Evolutionary conservation across 768 basidiomycete genomes (phyloP), one percentile per base, ranked within the genome.

Genomic region (Amanita brunnescens): DNA sequence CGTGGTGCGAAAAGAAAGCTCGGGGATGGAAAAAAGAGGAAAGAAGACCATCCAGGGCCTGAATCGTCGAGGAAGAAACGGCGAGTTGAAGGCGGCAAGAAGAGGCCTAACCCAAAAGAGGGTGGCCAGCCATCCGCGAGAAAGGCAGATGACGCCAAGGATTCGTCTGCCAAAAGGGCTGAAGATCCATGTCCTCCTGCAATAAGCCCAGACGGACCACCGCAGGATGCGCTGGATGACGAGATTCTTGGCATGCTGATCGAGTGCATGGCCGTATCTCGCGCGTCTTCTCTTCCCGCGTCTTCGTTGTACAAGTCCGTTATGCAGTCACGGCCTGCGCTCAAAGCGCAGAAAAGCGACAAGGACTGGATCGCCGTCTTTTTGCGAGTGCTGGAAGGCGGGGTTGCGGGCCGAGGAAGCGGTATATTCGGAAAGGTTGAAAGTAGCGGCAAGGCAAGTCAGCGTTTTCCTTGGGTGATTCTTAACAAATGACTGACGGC

Each of bases 341-440:
- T 86, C 44, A 71, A 67, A 49, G 59, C 61, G 9, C 63, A 73
- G 57, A 61, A 67, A 41, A 60, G 59, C 10, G 72, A 73, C 33
- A 59, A 66, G 56, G 76, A 75, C 54, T 83, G 85, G 71, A 58
- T 77, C 50, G 58, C 59, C 33, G 62, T 78, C 23, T 74, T 88
- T 47, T 67, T 71, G 39, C 58, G 64, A 1, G 76, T 82, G 32
- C 64, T 88, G 54, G 68, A 74, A 49, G 57, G 59, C 41, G 74
- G 73, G 2, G 69, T 69, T 43, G 73, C 69, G 18, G 67, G 65
- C 6, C 58, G 64, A 18, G 72, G 73, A 39, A 74, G 71, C 53
- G 83, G 83, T 2, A 77, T 88, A 52, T 88, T 88, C 60, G 85
- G 80, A 23, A 83, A 82, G 60, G 83, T 87, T 30, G 80, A 85